Base-by-base conservation (phyloP, 768 basidiomycete species). In the Lentinula boryana region DNA sequence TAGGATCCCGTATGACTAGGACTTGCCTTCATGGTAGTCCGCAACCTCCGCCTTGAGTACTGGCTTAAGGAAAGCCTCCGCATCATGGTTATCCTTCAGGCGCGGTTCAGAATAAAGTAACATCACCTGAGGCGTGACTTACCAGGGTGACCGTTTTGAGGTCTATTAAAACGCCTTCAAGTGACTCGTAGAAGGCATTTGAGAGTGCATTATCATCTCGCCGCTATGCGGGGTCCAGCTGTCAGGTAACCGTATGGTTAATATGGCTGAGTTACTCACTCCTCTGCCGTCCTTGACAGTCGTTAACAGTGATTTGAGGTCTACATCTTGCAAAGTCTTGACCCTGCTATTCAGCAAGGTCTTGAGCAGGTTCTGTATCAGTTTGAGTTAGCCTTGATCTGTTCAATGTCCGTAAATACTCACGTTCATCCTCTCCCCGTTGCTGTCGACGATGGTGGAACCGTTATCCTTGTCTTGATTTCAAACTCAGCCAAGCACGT, bases 21-120 rank as follows among this genome's bases (percentile, higher is more conserved):
- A 48, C 88, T 62, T 63, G 93, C 96, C 84, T 50, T 94, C 90
- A 74, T 93, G 88, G 69, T 99, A 99, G 74, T 98, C 95, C 44
- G 93, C 92, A 12, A 88, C 90, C 66, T 98, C 95, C 43, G 87
- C 76, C 76, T 84, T 95, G 6, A 90, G 85, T 2, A 99, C 96
- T 3, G 95, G 95, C 70, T 91, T 94, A 56, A 96, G 81, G 72
- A 99, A 99, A 8, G 95, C 88, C 67, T 92, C 89, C 8, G 95
- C 89, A 73, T 95, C 93, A 69, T 86, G 93, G 78, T 91, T 93
- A 73, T 89, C 85, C 86, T 89, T 63, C 58, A 62, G 36, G 36
- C 43, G 56, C 52, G 41, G 61, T 62, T 55, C 32, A 58, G 36
- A 21, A 12, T 13, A 12, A 48, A 33, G 53, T 48, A 32, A 49